Evolutionary conservation across 768 basidiomycete genomes (phyloP), one percentile per base, ranked within the genome.

Genomic region (Phanerodontia chrysosporium): DNA sequence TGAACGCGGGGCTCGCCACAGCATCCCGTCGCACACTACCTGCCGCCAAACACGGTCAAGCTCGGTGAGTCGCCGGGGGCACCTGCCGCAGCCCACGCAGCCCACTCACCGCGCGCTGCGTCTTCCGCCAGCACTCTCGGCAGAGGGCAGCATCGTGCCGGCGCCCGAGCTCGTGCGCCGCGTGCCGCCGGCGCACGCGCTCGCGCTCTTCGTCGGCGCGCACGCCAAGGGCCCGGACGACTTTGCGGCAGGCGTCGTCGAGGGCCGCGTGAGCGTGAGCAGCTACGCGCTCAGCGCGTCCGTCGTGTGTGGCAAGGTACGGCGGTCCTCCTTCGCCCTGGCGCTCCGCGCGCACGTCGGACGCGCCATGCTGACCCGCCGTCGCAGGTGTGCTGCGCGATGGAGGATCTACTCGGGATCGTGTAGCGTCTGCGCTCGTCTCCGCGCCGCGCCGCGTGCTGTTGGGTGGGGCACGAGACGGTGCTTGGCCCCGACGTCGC

Each of bases 141-240:
- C 93, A 45, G 95, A 98, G 66, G 87, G 94, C 2, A 88, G 82
- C 10, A 88, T 86, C 1, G 79, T 88, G 63, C 81, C 89, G 45
- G 75, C 98, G 45, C 92, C 91, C 1, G 77, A 81, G 58, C 97
- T 92, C 77, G 77, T 99, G 46, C 87, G 86, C 0, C 90, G 86
- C 0, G 74, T 98, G 12, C 95, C 95, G 0, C 80, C 87, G 55
- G 89, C 90, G 3, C 92, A 96, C 67, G 87, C 44, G 76, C 32
- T 99, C 57, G 95, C 92, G 18, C 89, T 99, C 57, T 96, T 98
- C 66, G 94, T 99, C 55, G 96, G 96, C 49, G 96, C 96, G 27
- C 98, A 98, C 96, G 96, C 96, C 6, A 81, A 96, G 58, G 96
- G 96, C 10, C 85, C 83, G 46, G 96, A 99, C 65, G 92, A 95